Evolutionary conservation across 2,329 filamentous ascomycete species (phyloP), one percentile per base, ranked within the genome.

Genomic region (Fusarium goolgardi): DNA sequence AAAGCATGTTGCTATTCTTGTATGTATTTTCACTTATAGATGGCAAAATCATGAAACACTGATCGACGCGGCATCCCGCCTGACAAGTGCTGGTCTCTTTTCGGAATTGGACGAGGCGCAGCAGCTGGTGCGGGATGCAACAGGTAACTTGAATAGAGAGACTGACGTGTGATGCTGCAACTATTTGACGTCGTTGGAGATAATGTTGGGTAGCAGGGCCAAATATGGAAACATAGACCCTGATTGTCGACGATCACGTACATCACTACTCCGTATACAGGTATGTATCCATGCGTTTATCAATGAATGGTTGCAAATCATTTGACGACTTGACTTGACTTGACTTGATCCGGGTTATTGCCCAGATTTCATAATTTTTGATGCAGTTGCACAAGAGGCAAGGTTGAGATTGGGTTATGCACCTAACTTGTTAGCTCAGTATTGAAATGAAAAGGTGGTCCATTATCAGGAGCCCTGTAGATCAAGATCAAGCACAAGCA

Each of bases 151-250:
- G 39, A 20, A 63, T 46, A 44, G 55, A 47, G 27, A 40, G 49
- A 69, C 66, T 69, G 66, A 69, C 66, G 66, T 69, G 57, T 59
- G 62, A 63, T 63, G 44, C 51, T 55, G 61, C 53, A 63, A 45
- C 63, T 34, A 40, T 47, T 50, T 40, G 56, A 55, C 62, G 46
- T 57, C 56, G 27, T 49, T 39, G 27, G 31, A 68, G 54, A 63
- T 37, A 32, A 39, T 20, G 35, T 39, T 39, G n/a, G n/a, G 23
- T 16, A 13, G 18, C 18, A 63, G 55, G 31, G 45, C 65, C 65
- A 67, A 69, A 67, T 52, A 59, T 69, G 66, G 66, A 69, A 69
- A 56, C 57, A 43, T 39, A 41, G 63, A 46, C 43, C 47, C 51
- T 66, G 46, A 32, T 29, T 60, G 55, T 54, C 9, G n/a, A 61